Base-by-base conservation (phyloP, 495 filamentous ascomycete species). In the Hamigera avellanea region DNA sequence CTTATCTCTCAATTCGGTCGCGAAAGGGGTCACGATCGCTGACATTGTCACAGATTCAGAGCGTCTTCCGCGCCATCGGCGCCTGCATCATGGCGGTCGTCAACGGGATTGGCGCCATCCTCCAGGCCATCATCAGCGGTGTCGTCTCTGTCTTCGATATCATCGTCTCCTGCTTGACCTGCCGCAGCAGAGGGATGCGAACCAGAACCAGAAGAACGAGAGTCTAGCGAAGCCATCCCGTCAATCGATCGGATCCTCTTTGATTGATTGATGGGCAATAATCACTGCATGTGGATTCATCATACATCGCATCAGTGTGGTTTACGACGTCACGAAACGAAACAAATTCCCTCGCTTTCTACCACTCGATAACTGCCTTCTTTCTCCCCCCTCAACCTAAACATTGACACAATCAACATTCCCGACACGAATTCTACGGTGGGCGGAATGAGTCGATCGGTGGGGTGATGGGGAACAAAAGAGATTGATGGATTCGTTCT, bases 131-230 rank as follows among this genome's bases (percentile, higher is more conserved):
- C 67, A 79, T 95, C 69, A 75, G 73, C 58, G 88, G 75, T 52
- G 73, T 93, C 50, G 74, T 86, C 48, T 56, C 73, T 42, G 64
- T 94, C 62, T 72, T 93, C 67, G 78, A 80, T 61, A 82, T 84
- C 62, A 70, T 94, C 61, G 80, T 95, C 66, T 75, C 72, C 41
- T 94, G 79, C 68, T 60, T 95, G 37, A 94, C 87, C 29, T 95
- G 87, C 67, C 28, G 28, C 14, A n/a, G 28, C n/a, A 15, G 28
- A 12, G 14, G 28, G 28, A 13, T 4, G 28, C 12, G 28, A 30
- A 4, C 5, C 28, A n/a, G 28, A 19, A n/a, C 8, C 9, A 30
- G 14, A 19, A 33, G 31, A 14, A 5, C 31, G 15, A 33, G 31
- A 14, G 17, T 33, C 7, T 33, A 33, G 17, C 4, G 21, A 23